Base-by-base conservation (phyloP, 2,329 filamentous ascomycete genomes). In the Arthrobotrys musiformis region DNA sequence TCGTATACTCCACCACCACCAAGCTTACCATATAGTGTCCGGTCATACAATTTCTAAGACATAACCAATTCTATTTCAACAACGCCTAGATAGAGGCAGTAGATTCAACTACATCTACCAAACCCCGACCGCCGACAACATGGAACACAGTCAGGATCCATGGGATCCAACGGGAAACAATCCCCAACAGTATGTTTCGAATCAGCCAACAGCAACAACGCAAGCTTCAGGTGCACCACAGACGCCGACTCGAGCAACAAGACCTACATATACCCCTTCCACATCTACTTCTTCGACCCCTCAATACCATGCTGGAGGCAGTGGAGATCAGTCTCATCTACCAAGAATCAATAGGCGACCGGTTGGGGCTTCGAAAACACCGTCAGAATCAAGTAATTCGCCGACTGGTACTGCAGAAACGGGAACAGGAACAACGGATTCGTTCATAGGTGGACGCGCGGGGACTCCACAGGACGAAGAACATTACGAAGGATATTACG, bases 261-360 rank as follows among this genome's bases (percentile, higher is more conserved):
- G 73, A 68, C 73, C 73, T 62, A 77, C 73, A 70, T 77, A 77
- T 70, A 77, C 73, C n/a, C 73, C 73, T 22, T 77, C 73, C 15
- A 77, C 73, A 3, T 77, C 73, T 15, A 77, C 73, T 33, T 77
- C 73, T 0, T 77, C 73, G 40, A 70, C 70, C 19, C 73, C 73
- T 54, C 73, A 77, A 40, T 70, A 77, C 30, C 66, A 69, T 69
- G 63, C 70, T 37, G 62, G 70, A 33, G 40, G 68, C 42, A 77
- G 73, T 22, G 73, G 73, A 46, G 73, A 77, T 40, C 61, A 70
- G 28, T 77, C 73, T 6, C 72, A 76, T 60, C 35, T 77, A 56
- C 73, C 73, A 6, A 77, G 26, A 61, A 70, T 77, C 8, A 77
- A 70, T 37, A 66, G 73, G 56, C 60, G 73, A 22, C 73, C 73